Base-by-base conservation (phyloP, 2,329 filamentous ascomycete species). In the Sporothrix phasma region DNA sequence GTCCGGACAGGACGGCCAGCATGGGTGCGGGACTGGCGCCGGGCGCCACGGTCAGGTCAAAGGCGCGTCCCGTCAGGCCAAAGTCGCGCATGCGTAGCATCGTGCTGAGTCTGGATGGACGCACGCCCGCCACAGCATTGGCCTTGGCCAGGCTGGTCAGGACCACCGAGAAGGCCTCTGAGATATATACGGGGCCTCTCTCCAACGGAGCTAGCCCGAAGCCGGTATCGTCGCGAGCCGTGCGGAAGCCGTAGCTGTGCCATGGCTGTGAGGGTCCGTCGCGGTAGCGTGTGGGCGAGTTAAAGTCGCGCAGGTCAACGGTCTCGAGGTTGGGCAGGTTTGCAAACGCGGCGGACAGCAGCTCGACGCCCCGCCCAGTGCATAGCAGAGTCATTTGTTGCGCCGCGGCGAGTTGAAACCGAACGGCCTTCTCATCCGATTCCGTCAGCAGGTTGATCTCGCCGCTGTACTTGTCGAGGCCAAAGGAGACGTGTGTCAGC, bases 281-380 rank as follows among this genome's bases (percentile, higher is more conserved):
- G 3, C 85, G 80, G 13, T 69, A 70, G 4, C 84, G 80, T 10
- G 72, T 77, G 0, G 4, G 24, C 0, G 81, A 81, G 69, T 80
- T 75, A 72, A 82, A 87, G 69, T 88, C 83, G 19, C 86, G 80
- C 26, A 88, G 74, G 26, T 83, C 81, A 15, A 88, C 71, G 0
- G 78, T 81, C 34, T 81, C 73, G 5, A 88, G 78, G 62, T 83
- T 82, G 0, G 72, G 70, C 3, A 89, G 75, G 39, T 81, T 79
- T 10, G 72, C 69, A 61, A 88, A 81, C 1, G 84, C 85, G 37
- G 82, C 77, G 0, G 76, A 74, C 17, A 88, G 78, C 77, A 88
- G 78, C 6, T 80, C 76, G 1, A 77, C 71, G 26, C 82, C 81
- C 1, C 74, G 70, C 0, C 84, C 83, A 0, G 77, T 79, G 5